Evolutionary conservation across 2,329 filamentous ascomycete genomes (phyloP), one percentile per base, ranked within the genome.

Genomic region (Fusarium acutatum): DNA sequence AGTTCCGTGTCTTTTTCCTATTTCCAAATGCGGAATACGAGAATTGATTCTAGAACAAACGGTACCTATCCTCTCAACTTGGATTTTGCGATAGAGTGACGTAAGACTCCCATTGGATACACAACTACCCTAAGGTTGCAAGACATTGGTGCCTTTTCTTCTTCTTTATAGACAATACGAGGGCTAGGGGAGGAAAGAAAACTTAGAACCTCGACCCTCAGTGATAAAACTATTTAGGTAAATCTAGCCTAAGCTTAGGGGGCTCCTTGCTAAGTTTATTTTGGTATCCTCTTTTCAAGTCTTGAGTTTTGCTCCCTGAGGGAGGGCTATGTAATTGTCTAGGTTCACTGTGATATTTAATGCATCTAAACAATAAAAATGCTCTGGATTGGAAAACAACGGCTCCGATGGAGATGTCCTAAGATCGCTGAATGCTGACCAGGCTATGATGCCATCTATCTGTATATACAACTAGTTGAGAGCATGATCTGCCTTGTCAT

Each of bases 1-100:
- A 67, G 69, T 60, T 62, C 30, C 40, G 43, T 59, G 49, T 46
- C 54, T 8, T 64, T 34, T 53, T 37, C 34, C 32, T 43, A 60
- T 72, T 71, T 60, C 71, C 71, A 44, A 60, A 74, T 72, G 71
- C 71, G 71, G 71, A 73, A 57, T 52, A 41, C 68, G 58, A 50
- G 54, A 58, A 69, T 72, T 43, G 43, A 35, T 56, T 69, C 41
- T 68, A 59, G 35, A 46, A 40, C 38, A 46, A 64, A 58, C 30
- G 35, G 46, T 26, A 20, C 30, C 17, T 18, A 59, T 62, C 62
- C 38, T 69, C 57, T 60, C 52, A 52, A 62, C 56, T 56, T 41
- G 47, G 38, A 22, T 28, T 40, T 30, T 32, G 32, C 26, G 40
- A 53, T 46, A 28, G 47, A 60, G 61, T 69, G 59, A 71, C 54